Conservation (phyloP, 2,329 filamentous ascomycete species). For the Colletotrichum australisinense region DNA sequence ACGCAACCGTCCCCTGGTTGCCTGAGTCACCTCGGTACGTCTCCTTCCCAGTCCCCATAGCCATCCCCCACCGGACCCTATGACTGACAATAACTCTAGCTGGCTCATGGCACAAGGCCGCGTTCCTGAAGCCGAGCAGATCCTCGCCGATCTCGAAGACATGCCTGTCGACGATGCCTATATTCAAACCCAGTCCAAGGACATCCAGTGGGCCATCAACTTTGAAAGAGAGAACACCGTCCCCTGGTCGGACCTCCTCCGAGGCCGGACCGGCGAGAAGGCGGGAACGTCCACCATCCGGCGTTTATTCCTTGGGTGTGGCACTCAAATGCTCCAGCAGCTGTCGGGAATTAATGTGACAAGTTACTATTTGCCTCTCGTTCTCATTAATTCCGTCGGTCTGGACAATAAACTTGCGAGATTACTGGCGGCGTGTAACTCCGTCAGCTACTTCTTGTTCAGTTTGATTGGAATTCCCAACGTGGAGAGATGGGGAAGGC, state of each 20-base stretch:
- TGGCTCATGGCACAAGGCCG: slow-evolving; percentile 42
- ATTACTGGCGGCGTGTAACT: slow-evolving; percentile 62
- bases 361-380: slow-evolving; percentile 55
- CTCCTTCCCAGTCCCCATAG: too few relatives aligned
- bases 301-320: slow-evolving; percentile 61
- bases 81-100: neutral
- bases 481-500: slow-evolving; percentile 57
- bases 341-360: slow-evolving; percentile 45
- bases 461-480: slow-evolving; percentile 41
- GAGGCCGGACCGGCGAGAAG: slow-evolving; percentile 54
- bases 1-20: slow-evolving; percentile 43
- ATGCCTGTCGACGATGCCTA: slow-evolving; percentile 39
- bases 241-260: slow-evolving; percentile 60
- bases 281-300: slow-evolving; percentile 61
- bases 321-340: too few relatives aligned
- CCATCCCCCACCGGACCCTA: neutral
- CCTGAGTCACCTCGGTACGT: slow-evolving; percentile 45
- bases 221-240: slow-evolving; percentile 56
- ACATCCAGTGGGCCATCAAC: slow-evolving; percentile 46
- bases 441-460: slow-evolving; percentile 44
- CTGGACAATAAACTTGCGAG: slow-evolving; percentile 60
- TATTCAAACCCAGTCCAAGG: slow-evolving; percentile 41
- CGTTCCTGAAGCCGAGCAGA: slow-evolving; percentile 43
- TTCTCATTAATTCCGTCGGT: slow-evolving; percentile 64
- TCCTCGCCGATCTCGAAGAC: slow-evolving; percentile 43